phyloP scores from a whole-genome alignment of 192 early-diverging fungal species.

The Gigaspora rosea region DNA sequence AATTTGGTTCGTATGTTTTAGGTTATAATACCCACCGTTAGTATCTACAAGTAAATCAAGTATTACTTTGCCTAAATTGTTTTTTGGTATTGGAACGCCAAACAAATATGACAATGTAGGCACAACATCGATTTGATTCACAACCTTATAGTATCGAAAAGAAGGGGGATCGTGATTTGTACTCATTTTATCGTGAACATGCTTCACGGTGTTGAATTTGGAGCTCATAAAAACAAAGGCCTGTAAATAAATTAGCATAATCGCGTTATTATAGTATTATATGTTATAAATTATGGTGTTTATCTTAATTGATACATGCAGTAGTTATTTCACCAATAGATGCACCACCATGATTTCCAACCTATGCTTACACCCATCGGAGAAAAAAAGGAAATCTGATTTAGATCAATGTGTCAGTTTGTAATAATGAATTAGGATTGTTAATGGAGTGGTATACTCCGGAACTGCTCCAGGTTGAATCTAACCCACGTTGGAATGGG shows the following conservation, averaged over 20 bases:
- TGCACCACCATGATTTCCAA: constrained; percentile 63
- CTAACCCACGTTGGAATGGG: no score
- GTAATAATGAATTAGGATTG: not conserved
- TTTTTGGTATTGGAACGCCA: constrained; percentile 90
- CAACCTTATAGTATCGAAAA: constrained; percentile 55
- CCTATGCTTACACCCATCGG: constrained; percentile 24
- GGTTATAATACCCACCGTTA: constrained; percentile 34
- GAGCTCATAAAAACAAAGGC: constrained; percentile 54
- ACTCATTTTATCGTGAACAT: constrained; percentile 41
- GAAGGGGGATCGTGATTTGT: constrained; percentile 35
- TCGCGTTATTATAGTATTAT: not conserved
- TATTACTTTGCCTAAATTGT: constrained; percentile 85
- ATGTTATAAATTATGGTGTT: not conserved
- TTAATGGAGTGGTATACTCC: no score
- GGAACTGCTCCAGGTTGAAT: not conserved
- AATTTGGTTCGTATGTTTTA: not conserved
- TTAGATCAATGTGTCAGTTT: not conserved
- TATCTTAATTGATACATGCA: constrained; percentile 34
- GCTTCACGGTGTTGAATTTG: constrained; percentile 35
- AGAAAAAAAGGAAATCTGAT: not conserved
- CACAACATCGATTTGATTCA: constrained; percentile 90
- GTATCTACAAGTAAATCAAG: constrained; percentile 69
- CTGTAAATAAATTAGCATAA: constrained; percentile 22
- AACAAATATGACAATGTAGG: constrained; percentile 80
- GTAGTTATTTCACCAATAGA: constrained; percentile 56